Evolutionary conservation across 73 alveolate genomes (phyloP), one percentile per base, ranked within the genome.

Genomic region (Tetrahymena malaccensis): DNA sequence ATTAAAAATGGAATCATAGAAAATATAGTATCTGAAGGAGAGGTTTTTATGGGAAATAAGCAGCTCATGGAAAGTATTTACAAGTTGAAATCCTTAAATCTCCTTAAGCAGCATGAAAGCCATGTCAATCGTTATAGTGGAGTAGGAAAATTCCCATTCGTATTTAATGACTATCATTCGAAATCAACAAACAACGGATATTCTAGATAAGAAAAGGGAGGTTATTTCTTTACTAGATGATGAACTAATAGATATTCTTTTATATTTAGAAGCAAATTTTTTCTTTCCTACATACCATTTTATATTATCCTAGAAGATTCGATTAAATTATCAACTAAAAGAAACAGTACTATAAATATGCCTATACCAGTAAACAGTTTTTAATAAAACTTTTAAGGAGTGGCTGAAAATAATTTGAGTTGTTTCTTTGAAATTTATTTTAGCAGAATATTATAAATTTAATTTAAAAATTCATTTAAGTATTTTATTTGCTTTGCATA

Each of bases 151-250:
- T 50, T 93, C 44, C 93, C 95, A 85, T 95, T 85, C 31, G 97
- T 95, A 33, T 89, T 55, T 89, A 95, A 95, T 95, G 97, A 95
- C 85, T 95, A 95, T 44, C 97, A 95, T 43, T 85, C 97, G 33
- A 95, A 95, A 85, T 85, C 95, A 11, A 95, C 97, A 89, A 95
- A 95, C 40, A 95, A 95, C 89, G 97, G 97, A n/a, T 95, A 95
- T 38, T 85, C 97, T 4, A 85, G 97, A 89, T 85, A 95, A 55
- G 94, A 85, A 38, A 85, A 55, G 95, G 97, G 97, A 17, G 97
- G 97, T 43, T 94, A 85, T 31, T 95, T 95, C 94, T 95, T 84
- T 85, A 95, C 97, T 34, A 95, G 97, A 95, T 95, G 97, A 95
- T 34, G 35, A 95, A 34, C 25, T 40, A 70, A 31, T 27, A 31